Base-by-base conservation (phyloP, 2,329 filamentous ascomycete species). In the Ustulina deusta region DNA sequence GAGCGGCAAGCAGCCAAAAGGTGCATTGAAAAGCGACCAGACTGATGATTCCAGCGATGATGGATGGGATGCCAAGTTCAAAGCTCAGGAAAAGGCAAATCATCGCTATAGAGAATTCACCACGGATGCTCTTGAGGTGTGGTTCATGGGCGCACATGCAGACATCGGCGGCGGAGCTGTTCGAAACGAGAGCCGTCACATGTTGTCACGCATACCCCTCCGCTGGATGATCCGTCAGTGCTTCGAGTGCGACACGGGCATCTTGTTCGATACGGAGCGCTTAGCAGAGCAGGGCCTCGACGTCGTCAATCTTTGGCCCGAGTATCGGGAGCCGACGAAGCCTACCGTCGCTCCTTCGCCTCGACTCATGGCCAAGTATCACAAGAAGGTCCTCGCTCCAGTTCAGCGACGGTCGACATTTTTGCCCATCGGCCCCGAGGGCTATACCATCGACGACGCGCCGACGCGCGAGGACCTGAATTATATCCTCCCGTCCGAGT, bases 181-280 rank as follows among this genome's bases (percentile, higher is more conserved):
- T 7, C 48, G 20, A 1, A 70, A 70, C 49, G 58, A 68, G 54
- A 65, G 48, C n/a, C 61, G 68, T 4, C 68, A 70, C 58, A 68
- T 68, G 68, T 38, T 70, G 5, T 70, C 62, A 38, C 65, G 65
- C 2, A 68, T 70, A 15, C 65, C 68, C 1, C 68, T 70, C 2
- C 65, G 68, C 17, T 70, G 62, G 68, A 70, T 70, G 68, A 55
- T 68, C 17, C 61, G 65, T 0, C 62, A 70, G 32, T 70, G 68
- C 42, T 70, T 70, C 62, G 65, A 68, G 34, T 70, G 68, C 42
- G 32, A 70, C 52, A 70, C 65, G 10, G 65, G 65, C 2, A 68
- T 70, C 29, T 17, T 70, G 1, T 68, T 65, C 42, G 58, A 70
- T 29, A 68, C 49, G 61, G 65, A 58, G 48, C 46, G 42, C 3